Evolutionary conservation across 148 eudicot genomes (phyloP), one percentile per base, ranked within the genome.

Genomic region (Rhododendron kiyosumense): DNA sequence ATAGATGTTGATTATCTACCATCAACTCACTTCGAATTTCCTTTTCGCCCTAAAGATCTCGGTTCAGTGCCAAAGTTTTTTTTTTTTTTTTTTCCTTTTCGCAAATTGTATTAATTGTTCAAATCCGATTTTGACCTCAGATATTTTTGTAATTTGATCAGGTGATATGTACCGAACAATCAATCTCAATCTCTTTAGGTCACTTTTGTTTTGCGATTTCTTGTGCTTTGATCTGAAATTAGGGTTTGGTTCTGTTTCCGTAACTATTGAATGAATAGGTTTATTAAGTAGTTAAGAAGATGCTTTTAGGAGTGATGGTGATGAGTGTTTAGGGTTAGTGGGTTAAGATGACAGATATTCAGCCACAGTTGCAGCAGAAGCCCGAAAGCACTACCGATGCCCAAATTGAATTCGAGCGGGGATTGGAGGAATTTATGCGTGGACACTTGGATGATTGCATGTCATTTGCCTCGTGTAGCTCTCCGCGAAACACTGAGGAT

Each of bases 401-500:
- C 69, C 88, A 88, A 81, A 85, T 90, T 12, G 94, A 94, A 38
- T 94, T 94, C 22, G 98, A 96, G 92, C 88, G 94, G 79, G 98
- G 98, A 14, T 86, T 94, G 83, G 96, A 96, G 91, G 94, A 93
- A 87, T 78, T 94, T 7, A 93, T 96, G 98, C 89, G 92, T 52
- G 97, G 98, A 75, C 96, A 92, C 82, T 91, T 95, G 85, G 98
- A 93, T 83, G 96, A 94, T 76, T 97, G 96, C 89, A 93, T 95
- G 94, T 93, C 99, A 9, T 97, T 89, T 88, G 89, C 93, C 4
- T 95, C 99, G 7, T 97, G 98, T 86, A 94, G 99, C 89, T 91
- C 99, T 20, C 88, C 95, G 0, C 92, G 92, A 7, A 92, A 90
- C 78, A 89, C 94, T 0, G 96, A 92, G 88, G 96, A 94, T 7